These are phyloP conservation scores for Colletotrichum sp. DNA, from an alignment of 2,329 filamentous ascomycete genomes.

Conservation along the genomic window DNA sequence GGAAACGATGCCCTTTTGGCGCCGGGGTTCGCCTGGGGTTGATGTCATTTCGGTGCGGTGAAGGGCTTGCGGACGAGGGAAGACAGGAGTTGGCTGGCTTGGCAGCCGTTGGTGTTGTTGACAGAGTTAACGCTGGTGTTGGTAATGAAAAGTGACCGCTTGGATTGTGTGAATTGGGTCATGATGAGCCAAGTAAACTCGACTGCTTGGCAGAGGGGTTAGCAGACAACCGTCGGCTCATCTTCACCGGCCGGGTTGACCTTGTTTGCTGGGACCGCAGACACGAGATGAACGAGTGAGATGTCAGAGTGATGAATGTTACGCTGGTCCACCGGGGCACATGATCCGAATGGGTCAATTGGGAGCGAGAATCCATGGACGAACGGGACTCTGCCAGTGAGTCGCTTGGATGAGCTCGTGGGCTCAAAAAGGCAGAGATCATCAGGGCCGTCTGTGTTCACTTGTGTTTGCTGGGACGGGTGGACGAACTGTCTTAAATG, in stretches of 20 bases:
- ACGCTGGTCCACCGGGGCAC: constrained; percentile 4
- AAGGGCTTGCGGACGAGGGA: not conserved
- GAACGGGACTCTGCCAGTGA: not conserved
- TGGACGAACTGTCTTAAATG: not conserved
- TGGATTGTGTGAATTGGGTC: not conserved
- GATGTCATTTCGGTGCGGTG: constrained; percentile 16
- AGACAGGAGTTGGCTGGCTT: not conserved
- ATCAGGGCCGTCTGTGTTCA: not conserved
- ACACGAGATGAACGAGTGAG: constrained; percentile 15
- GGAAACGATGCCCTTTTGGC: not conserved
- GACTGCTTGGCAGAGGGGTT: constrained; percentile 2
- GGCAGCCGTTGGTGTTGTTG: not conserved
- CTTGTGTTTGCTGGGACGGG: not conserved
- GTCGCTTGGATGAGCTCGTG: not conserved
- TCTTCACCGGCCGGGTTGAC: not conserved
- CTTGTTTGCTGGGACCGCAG: not conserved
- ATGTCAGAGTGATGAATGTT: not conserved
- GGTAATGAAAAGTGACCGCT: not conserved
- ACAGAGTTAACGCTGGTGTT: not conserved
- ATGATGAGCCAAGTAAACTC: not conserved
- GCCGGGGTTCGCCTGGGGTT: not conserved
- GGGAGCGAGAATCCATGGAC: not conserved
- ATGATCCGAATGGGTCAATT: constrained; percentile 3
- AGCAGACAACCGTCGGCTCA: not conserved
- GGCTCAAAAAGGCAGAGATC: not conserved